phyloP scores from a whole-genome alignment of 225 moss, liverwort and hornwort genomes.

The Sphagnum tenellum region DNA sequence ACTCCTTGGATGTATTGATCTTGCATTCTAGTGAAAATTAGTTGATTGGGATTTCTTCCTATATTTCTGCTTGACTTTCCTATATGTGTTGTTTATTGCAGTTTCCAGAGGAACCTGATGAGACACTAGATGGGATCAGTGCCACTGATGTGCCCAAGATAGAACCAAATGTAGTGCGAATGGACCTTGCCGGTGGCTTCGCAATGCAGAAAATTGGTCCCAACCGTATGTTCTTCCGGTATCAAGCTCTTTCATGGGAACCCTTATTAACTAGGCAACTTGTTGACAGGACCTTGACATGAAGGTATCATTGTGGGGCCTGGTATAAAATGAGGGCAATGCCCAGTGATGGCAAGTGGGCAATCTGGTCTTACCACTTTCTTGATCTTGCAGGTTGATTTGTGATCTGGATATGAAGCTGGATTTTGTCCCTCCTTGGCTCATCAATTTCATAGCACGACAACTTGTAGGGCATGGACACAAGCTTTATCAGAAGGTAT shows the following conservation, averaged over 20 bases:
- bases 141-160: constrained; percentile 47
- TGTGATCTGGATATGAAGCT: constrained; percentile 88
- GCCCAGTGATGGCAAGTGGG: too few species aligned
- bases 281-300: too few species aligned
- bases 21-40: too few species aligned
- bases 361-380: too few species aligned
- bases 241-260: not conserved
- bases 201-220: constrained; percentile 62
- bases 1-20: too few species aligned
- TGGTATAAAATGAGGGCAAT: too few species aligned
- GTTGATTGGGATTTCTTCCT: too few species aligned
- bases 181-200: constrained; percentile 78
- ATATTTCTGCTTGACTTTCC: too few species aligned
- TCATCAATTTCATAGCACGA: constrained; percentile 90
- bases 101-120: constrained; percentile 72
- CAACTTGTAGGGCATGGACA: constrained; percentile 88
- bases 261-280: too few species aligned
- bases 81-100: constrained; percentile 6
- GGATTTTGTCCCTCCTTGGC: constrained; percentile 79
- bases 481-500: constrained; percentile 95
- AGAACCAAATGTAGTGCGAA: constrained; percentile 51
- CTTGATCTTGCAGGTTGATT: constrained; percentile 41
- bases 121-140: constrained; percentile 57
- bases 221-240: constrained; percentile 76
- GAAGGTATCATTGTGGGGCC: too few species aligned